Percentiles rank a stretch among this genome's conserved stretches.
Evolutionary conservation across 768 basidiomycete species (phyloP).

Genomic region (Ramaria rubella): DNA sequence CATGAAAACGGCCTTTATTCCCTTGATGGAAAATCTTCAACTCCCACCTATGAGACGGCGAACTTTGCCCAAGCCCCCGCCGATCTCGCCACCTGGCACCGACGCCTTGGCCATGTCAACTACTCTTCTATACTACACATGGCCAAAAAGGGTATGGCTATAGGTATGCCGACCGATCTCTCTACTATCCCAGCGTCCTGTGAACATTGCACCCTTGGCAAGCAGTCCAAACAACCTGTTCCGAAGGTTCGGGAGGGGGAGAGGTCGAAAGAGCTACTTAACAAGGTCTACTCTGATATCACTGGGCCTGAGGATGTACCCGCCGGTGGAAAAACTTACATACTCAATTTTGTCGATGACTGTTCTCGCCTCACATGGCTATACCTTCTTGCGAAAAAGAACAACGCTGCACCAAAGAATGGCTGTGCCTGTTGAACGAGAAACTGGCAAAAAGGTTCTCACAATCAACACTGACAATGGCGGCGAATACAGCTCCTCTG

Average conservation of each 20-base stretch:
- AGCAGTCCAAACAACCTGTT: constrained; percentile 29
- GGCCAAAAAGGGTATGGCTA: constrained; percentile 6
- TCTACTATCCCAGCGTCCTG: constrained; percentile 22
- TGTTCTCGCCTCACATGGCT: constrained; percentile 6
- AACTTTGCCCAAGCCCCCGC: background rate
- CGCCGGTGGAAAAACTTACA: constrained; percentile 6
- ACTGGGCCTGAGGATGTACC: constrained; percentile 14
- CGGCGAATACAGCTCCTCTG: background rate
- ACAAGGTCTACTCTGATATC: constrained; percentile 24
- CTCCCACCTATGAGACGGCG: background rate
- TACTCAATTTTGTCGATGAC: constrained; percentile 14
- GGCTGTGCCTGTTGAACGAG: background rate
- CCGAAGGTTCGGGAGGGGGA: constrained; percentile 24
- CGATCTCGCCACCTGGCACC: constrained; percentile 20
- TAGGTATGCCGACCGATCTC: constrained; percentile 23
- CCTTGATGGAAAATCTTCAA: background rate
- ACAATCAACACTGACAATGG: constrained; percentile 1
- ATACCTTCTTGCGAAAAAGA: constrained; percentile 5
- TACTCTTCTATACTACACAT: constrained; percentile 15
- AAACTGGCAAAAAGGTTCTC: background rate
- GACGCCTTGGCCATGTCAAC: constrained; percentile 21
- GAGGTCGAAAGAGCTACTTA: constrained; percentile 22
- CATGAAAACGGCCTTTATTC: background rate
- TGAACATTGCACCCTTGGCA: constrained; percentile 32
- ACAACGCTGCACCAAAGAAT: background rate